Evolutionary conservation across 768 basidiomycete species (phyloP), one percentile per base, ranked within the genome.

Genomic region (Fomitopsis serialis): DNA sequence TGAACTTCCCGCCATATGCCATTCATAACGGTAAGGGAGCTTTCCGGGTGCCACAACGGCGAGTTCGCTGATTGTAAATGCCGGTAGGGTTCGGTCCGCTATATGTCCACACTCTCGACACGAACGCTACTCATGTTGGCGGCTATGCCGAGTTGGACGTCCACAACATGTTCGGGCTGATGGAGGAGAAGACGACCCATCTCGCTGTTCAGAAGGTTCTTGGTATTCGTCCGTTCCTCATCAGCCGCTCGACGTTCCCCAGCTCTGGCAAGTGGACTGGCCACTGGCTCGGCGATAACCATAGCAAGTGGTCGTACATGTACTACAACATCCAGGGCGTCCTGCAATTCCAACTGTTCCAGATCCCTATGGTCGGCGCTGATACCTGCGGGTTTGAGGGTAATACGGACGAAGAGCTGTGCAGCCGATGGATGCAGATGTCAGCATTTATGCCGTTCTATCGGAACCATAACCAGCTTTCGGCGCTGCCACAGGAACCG

Each of bases 341-440:
- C 19, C 74, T 92, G 19, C 88, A 91, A 66, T 91, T 92, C 78
- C 87, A 90, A 67, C 69, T 91, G 13, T 91, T 85, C 77, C 84
- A 87, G 59, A 85, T 89, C 55, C 89, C 89, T 0, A 85, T 91
- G 71, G 88, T 91, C 17, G 90, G 89, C 19, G 85, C 88, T 2
- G 89, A 92, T 61, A 82, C 85, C 7, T 85, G 84, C 64, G 84
- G 83, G 19, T 85, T 85, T 70, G 74, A 75, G 56, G 79, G 72
- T 2, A 89, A 91, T 65, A 83, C 84, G 8, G 80, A 89, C 59
- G 89, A 92, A 66, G 88, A 91, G 64, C 75, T 92, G 10, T 88
- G 87, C 68, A 84, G 83, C 56, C 78, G 90, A 17, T 92, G 90
- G 90, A 90, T 89, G 88, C 83, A 86, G 65, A 76, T 91, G n/a